Evolutionary conservation across 2,329 filamentous ascomycete species (phyloP).

Genomic region (Aspergillus brasiliensis): DNA sequence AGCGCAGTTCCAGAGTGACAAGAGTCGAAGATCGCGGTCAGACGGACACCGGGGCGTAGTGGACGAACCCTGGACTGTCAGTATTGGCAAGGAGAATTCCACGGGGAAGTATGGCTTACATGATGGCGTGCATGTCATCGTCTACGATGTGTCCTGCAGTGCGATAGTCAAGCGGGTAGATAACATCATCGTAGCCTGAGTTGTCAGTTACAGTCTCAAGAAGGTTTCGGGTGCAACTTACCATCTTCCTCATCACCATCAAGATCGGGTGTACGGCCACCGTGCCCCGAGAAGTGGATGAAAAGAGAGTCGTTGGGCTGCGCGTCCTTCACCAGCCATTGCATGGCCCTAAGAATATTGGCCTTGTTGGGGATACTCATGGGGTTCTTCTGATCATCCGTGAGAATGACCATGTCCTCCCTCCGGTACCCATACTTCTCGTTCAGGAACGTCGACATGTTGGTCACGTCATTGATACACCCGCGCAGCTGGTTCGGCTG

Average conservation of each 20-base stretch:
- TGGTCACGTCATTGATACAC: constrained; percentile 96
- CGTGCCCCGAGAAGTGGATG: constrained; percentile 91
- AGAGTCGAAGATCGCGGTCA: constrained; percentile 69
- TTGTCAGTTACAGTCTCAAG: background rate
- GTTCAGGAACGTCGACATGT: constrained; percentile 89
- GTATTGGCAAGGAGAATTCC: background rate
- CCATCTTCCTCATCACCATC: constrained; percentile 77
- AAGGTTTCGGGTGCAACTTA: constrained; percentile 8
- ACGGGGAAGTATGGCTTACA: constrained; percentile 40
- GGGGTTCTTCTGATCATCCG: constrained; percentile 94
- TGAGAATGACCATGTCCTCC: constrained; percentile 96
- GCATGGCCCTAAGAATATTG: constrained; percentile 93
- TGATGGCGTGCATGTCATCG: constrained; percentile 74
- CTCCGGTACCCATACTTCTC: constrained; percentile 85
- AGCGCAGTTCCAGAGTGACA: constrained; percentile 69
- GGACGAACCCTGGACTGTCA: constrained; percentile 61
- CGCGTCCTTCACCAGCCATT: constrained; percentile 96
- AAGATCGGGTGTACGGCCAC: constrained; percentile 71
- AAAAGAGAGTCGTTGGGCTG: constrained; percentile 91
- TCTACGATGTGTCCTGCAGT: constrained; percentile 72
- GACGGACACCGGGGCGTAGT: constrained; percentile 81
- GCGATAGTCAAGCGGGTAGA: constrained; percentile 74
- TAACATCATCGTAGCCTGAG: constrained; percentile 70
- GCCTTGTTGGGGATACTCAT: constrained; percentile 95
- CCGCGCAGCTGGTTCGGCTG: constrained; percentile 85